Conservation (phyloP, 495 filamentous ascomycete genomes). For the Aspergillus wentii region DNA sequence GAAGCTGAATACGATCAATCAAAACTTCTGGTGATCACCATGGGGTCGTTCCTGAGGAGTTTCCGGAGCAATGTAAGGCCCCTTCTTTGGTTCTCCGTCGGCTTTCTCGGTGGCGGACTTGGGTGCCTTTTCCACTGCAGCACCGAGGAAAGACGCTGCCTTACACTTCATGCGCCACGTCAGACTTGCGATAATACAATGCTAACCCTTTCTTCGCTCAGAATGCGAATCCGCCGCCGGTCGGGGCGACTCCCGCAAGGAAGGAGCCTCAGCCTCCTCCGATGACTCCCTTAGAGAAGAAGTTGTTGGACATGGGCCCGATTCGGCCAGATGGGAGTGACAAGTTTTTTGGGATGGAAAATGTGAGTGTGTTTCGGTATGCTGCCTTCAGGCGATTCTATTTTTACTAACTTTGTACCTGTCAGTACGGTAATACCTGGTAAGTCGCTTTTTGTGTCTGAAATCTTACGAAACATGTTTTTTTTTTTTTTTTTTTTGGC, state of each 20-base stretch:
- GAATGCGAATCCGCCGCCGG: conserved; percentile 15
- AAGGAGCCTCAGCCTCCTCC: conserved; percentile 66
- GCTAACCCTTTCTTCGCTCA: background rate
- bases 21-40: conserved; percentile 27
- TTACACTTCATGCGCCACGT: no score
- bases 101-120: no score
- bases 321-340: conserved; percentile 86
- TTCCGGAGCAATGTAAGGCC: conserved; percentile 37
- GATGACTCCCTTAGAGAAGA: conserved; percentile 76
- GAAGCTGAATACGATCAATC: conserved; percentile 23
- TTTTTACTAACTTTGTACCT: conserved; percentile 17
- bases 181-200: no score
- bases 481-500: no score
- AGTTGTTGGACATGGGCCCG: conserved; percentile 72
- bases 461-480: no score
- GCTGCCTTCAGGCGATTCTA: conserved; percentile 3
- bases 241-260: conserved; percentile 48
- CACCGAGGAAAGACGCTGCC: no score
- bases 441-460: conserved; percentile 35
- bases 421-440: conserved; percentile 95
- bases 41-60: conserved; percentile 41
- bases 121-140: no score
- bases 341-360: conserved; percentile 98
- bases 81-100: no score
- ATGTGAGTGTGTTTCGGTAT: conserved; percentile 55